A percentile compares a stretch with the other conserved stretches of the same genome.
Evolutionary conservation across 225 moss, liverwort and hornwort species (phyloP).

Genomic region (Anthoceros angustus): DNA sequence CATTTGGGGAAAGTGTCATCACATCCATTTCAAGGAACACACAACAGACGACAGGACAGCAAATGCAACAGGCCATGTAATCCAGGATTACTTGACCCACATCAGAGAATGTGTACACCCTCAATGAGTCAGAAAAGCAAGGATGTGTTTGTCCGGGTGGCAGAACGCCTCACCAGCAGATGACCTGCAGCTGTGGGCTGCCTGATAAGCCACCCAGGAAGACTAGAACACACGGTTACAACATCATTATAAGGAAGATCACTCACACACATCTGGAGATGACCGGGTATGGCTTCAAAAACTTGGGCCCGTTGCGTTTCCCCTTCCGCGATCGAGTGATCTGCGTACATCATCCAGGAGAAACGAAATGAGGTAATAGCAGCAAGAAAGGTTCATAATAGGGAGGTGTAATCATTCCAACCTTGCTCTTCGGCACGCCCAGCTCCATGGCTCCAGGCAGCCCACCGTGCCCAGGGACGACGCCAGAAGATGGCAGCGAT

Average conservation of each 20-base stretch:
- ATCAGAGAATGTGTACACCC: background rate
- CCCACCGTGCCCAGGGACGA: background rate
- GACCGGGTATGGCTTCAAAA: conserved; percentile 58
- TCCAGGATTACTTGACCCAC: conserved; percentile 1
- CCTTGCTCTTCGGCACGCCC: conserved; percentile 90
- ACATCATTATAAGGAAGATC: background rate
- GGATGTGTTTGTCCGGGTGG: background rate
- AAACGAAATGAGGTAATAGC: background rate
- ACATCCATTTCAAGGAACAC: conserved; percentile 7
- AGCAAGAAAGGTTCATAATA: background rate
- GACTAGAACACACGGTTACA: background rate
- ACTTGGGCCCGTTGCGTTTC: conserved; percentile 84
- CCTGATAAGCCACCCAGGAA: background rate
- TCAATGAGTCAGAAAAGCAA: background rate
- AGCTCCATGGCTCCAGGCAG: conserved; percentile 35
- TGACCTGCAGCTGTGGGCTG: background rate
- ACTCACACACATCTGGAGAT: conserved; percentile 79
- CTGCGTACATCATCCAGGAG: conserved; percentile 11
- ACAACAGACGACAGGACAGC: background rate
- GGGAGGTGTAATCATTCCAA: conserved; percentile 1
- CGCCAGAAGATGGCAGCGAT: too few species aligned
- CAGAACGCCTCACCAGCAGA: conserved; percentile 4
- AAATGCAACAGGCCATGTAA: background rate
- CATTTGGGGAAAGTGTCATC: conserved; percentile 26
- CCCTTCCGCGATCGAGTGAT: conserved; percentile 86